Conservation (phyloP, 306 rosid species). For the Rubus parviflorus region DNA sequence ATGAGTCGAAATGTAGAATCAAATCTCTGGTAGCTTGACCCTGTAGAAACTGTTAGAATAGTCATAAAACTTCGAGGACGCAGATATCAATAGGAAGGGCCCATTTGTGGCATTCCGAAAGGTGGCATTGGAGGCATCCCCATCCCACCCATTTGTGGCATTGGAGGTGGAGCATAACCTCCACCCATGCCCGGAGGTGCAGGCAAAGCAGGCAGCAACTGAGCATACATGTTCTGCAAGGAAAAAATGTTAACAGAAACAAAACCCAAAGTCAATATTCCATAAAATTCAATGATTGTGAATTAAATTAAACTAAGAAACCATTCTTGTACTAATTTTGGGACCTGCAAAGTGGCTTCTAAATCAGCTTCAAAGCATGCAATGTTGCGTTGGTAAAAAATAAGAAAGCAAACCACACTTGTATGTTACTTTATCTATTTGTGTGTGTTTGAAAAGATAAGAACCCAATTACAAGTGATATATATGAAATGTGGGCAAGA, state of each 20-base stretch:
- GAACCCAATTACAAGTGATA: not conserved
- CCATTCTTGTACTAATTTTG: not conserved
- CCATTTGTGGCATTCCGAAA: slow-evolving; percentile 92
- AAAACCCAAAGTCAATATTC: not conserved
- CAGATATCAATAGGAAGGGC: slow-evolving; percentile 33
- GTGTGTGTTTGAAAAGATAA: not conserved
- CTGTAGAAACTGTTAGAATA: slow-evolving; percentile 3
- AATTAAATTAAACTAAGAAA: not conserved
- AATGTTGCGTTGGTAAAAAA: not conserved
- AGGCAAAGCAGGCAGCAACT: slow-evolving; percentile 93
- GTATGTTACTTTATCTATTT: not conserved
- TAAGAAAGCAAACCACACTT: not conserved
- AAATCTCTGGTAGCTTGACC: not conserved
- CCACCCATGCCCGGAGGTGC: slow-evolving; percentile 92
- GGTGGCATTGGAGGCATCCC: slow-evolving; percentile 98
- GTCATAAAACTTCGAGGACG: not conserved
- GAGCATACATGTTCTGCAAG: slow-evolving; percentile 95
- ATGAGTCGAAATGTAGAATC: not conserved
- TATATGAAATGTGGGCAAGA: not conserved
- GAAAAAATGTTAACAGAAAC: not conserved
- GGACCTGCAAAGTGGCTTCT: not conserved
- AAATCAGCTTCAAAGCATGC: not conserved
- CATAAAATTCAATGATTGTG: not conserved
- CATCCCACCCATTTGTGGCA: slow-evolving; percentile 61
- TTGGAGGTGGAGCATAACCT: slow-evolving; percentile 65